Evolutionary conservation across 2,329 filamentous ascomycete species (phyloP).

Genomic region (Botryotinia calthae): DNA sequence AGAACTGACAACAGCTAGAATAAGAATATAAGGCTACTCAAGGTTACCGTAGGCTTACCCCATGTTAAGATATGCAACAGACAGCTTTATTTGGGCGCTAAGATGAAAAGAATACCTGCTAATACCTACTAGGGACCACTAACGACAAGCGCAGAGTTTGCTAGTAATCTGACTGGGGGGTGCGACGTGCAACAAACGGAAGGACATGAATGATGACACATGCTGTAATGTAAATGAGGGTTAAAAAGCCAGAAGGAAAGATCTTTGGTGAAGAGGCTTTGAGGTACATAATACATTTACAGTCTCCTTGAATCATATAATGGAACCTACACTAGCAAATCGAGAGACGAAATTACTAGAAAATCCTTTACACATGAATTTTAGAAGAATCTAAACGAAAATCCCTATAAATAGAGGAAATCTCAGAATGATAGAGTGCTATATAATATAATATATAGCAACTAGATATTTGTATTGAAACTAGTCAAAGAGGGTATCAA

Average conservation of each 20-base stretch:
- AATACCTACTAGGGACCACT: not conserved
- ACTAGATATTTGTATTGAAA: not conserved
- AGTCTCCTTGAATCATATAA: fast-evolving
- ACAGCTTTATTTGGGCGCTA: not conserved
- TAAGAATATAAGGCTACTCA: not conserved
- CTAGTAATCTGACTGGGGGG: not conserved
- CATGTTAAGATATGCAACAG: not conserved
- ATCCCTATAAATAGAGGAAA: not conserved
- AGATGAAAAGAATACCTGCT: not conserved
- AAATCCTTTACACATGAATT: fast-evolving
- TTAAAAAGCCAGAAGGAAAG: not conserved
- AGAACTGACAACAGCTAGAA: not conserved
- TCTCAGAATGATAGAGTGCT: not conserved
- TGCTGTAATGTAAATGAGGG: not conserved
- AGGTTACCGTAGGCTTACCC: not conserved
- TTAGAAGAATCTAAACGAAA: not conserved
- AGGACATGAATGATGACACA: not conserved
- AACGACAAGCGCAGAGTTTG: not conserved
- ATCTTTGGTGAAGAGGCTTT: not conserved
- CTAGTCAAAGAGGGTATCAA: not conserved
- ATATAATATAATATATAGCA: not conserved
- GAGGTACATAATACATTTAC: not conserved
- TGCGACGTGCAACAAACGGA: not conserved
- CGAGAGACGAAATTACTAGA: not conserved
- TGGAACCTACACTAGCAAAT: not conserved